phyloP scores from a whole-genome alignment of 257 asterid species.

The Prunella vulgaris region DNA sequence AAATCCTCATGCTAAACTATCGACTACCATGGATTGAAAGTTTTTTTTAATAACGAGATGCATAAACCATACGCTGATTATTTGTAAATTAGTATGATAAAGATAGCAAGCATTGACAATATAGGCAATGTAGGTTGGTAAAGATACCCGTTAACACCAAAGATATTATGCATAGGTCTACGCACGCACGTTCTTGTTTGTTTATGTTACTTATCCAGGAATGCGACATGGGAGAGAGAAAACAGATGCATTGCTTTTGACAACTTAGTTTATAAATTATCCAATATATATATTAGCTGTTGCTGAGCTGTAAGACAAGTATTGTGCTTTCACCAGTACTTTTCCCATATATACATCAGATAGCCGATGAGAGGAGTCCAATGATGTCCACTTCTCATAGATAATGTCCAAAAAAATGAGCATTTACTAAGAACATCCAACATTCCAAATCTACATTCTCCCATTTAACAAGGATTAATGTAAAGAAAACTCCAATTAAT shows the following conservation, averaged over 20 bases:
- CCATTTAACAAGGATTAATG: not conserved
- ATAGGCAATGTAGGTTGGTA: conserved; percentile 24
- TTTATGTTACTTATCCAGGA: not conserved
- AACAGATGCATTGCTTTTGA: conserved; percentile 29
- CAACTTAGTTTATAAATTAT: conserved; percentile 38
- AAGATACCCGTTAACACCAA: conserved; percentile 31
- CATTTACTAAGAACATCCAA: too few relatives aligned
- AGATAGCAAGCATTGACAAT: conserved; percentile 8
- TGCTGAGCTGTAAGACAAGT: conserved; percentile 20
- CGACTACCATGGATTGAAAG: conserved; percentile 11
- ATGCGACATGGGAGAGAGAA: conserved; percentile 28
- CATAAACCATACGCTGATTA: not conserved
- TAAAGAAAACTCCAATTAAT: not conserved
- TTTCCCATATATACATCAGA: not conserved
- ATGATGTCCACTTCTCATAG: not conserved
- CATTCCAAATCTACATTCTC: not conserved
- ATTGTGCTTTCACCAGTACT: conserved; percentile 6
- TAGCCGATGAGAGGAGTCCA: too few relatives aligned
- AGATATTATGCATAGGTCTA: conserved; percentile 6
- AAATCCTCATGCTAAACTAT: conserved; percentile 21
- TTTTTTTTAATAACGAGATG: not conserved
- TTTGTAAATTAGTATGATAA: not conserved
- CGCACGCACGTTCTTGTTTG: conserved; percentile 23
- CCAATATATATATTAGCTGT: conserved; percentile 4
- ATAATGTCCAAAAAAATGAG: too few relatives aligned